Evolutionary conservation across 2,329 filamentous ascomycete species (phyloP).

Genomic region (Trichoderma citrinoviride): DNA sequence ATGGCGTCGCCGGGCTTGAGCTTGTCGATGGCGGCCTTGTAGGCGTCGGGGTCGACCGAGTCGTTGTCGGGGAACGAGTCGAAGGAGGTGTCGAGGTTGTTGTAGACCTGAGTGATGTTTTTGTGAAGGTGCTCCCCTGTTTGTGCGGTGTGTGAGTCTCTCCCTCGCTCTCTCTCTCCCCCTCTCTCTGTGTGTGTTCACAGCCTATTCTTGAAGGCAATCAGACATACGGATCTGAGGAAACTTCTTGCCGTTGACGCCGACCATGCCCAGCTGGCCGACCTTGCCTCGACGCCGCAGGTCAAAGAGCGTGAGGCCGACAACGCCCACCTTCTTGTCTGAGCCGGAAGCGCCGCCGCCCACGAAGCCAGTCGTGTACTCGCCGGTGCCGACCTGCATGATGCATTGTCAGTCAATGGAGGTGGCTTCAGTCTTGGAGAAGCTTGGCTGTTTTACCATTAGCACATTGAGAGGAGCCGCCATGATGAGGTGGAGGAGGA

Average conservation of each 20-base stretch:
- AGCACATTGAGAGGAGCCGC: constrained; percentile 63
- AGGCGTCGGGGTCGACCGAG: constrained; percentile 71
- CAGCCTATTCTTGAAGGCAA: no score
- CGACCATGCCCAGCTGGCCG: constrained; percentile 81
- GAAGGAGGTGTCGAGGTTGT: constrained; percentile 83
- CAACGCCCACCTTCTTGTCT: constrained; percentile 95
- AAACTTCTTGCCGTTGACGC: constrained; percentile 84
- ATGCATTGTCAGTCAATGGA: neutral
- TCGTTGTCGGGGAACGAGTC: constrained; percentile 77
- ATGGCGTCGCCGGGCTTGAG: constrained; percentile 81
- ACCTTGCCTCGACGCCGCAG: constrained; percentile 86
- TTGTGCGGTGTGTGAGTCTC: no score
- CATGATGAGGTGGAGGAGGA: constrained; percentile 45
- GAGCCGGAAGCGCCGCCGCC: constrained; percentile 78
- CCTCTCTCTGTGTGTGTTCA: no score
- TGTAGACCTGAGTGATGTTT: constrained; percentile 87
- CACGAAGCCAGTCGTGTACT: constrained; percentile 96
- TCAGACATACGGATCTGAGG: constrained; percentile 74
- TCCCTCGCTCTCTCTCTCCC: neutral
- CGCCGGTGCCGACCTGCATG: constrained; percentile 76
- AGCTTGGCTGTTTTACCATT: constrained; percentile 51
- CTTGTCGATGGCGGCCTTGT: constrained; percentile 84
- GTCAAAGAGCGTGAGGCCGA: constrained; percentile 86
- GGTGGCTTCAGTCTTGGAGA: neutral
- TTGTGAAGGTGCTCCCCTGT: constrained; percentile 78